Conservation (phyloP, 2,329 filamentous ascomycete species). For the Aspergillus quadrilineatus region DNA sequence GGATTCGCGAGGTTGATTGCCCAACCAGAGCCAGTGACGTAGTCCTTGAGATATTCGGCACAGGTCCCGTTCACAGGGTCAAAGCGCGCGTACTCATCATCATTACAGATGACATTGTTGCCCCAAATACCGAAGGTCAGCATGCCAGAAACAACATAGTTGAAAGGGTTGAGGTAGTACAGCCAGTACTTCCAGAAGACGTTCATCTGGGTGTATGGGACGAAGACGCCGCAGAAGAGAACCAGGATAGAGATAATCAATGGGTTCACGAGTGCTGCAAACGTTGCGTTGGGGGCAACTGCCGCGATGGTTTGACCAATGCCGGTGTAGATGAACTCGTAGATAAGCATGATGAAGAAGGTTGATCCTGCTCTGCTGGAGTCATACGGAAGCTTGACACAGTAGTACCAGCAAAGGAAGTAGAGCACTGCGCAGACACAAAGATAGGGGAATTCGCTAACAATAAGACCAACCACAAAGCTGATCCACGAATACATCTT, state of each 20-base stretch:
- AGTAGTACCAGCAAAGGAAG: slow-evolving; percentile 72
- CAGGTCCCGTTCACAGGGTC: slow-evolving; percentile 53
- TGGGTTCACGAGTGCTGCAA: slow-evolving; percentile 71
- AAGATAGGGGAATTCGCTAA: slow-evolving; percentile 68
- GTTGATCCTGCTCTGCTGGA: slow-evolving; percentile 44
- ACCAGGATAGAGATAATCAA: slow-evolving; percentile 60
- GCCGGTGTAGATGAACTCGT: slow-evolving; percentile 68
- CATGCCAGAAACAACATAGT: slow-evolving; percentile 31
- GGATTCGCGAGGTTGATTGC: slow-evolving; percentile 59
- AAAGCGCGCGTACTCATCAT: slow-evolving; percentile 29
- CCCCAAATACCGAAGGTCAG: slow-evolving; percentile 28
- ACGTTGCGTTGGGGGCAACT: slow-evolving; percentile 65
- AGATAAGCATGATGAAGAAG: slow-evolving; percentile 71
- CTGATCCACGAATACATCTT: slow-evolving; percentile 75
- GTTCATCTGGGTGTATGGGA: slow-evolving; percentile 31
- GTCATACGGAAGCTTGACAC: slow-evolving; percentile 48
- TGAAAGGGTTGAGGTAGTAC: slow-evolving; percentile 33
- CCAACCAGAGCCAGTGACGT: slow-evolving; percentile 48
- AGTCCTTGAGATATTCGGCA: slow-evolving; percentile 55
- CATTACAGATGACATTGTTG: slow-evolving; percentile 24
- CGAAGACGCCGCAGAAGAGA: slow-evolving; percentile 33
- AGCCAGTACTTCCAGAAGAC: slow-evolving; percentile 36
- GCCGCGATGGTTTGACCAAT: slow-evolving; percentile 80
- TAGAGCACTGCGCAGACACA: slow-evolving; percentile 64
- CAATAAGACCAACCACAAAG: slow-evolving; percentile 66